These are phyloP conservation scores for Puya raimondii DNA, from an alignment of 176 grass and related monocot species.

Conservation along the genomic window DNA sequence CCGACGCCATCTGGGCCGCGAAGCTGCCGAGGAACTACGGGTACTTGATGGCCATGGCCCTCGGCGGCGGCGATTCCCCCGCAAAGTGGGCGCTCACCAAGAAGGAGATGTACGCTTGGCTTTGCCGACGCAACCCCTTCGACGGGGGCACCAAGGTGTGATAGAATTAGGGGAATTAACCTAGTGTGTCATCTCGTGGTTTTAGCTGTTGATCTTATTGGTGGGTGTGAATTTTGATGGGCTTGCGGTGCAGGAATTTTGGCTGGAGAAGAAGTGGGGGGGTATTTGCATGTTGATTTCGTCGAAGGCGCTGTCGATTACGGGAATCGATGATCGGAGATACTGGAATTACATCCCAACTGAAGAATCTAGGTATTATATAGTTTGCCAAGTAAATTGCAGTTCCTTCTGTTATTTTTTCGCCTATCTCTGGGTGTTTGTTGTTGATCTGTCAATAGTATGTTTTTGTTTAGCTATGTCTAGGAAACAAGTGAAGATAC, in stretches of 20 bases:
- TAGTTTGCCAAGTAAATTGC: too few relatives aligned
- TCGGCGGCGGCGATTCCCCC: constrained; percentile 2
- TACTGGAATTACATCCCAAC: constrained; percentile 91
- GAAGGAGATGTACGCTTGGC: constrained; percentile 74
- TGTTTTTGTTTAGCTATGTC: neutral
- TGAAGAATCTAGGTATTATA: constrained; percentile 68
- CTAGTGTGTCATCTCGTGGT: neutral
- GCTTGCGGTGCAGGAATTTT: constrained; percentile 57
- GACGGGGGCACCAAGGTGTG: constrained; percentile 64
- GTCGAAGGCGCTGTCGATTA: constrained; percentile 76
- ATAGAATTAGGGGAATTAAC: neutral
- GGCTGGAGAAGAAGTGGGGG: constrained; percentile 69
- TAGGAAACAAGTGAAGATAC: neutral
- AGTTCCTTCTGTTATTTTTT: neutral
- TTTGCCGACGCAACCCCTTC: constrained; percentile 53
- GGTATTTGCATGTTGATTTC: constrained; percentile 71
- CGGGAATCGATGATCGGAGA: constrained; percentile 87
- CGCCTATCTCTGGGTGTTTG: neutral
- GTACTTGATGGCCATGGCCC: constrained; percentile 39
- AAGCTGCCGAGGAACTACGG: constrained; percentile 85
- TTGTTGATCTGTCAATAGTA: neutral
- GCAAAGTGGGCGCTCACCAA: constrained; percentile 30
- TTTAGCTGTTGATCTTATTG: neutral
- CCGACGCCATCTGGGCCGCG: constrained; percentile 66
- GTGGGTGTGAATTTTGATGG: constrained; percentile 21